These are phyloP conservation scores for Leishmania amazonensis DNA, from an alignment of 208 protist genomes.

Conservation along the genomic window DNA sequence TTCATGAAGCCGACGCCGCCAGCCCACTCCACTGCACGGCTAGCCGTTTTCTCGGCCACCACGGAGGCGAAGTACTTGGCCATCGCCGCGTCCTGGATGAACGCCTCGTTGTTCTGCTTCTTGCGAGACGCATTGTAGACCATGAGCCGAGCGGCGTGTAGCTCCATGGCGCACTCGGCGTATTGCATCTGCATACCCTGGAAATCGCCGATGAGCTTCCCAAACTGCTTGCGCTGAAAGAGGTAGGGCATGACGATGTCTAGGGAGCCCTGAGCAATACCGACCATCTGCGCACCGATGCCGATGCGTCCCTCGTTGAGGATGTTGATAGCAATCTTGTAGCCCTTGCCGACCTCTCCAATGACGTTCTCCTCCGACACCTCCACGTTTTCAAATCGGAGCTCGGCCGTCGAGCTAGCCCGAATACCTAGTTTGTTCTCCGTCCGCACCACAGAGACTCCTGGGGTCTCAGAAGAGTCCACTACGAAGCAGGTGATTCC, in stretches of 20 bases:
- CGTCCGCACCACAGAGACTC: conserved; percentile 92
- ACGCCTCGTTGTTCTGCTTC: conserved; percentile 81
- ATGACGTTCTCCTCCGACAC: conserved; percentile 79
- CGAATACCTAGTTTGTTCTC: conserved; percentile 96
- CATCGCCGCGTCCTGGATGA: conserved; percentile 95
- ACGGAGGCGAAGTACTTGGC: conserved; percentile 93
- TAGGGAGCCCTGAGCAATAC: conserved; percentile 86
- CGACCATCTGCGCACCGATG: conserved; percentile 95
- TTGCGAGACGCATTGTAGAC: conserved; percentile 94
- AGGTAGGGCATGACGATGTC: conserved; percentile 84
- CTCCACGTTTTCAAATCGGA: conserved; percentile 91
- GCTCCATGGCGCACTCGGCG: conserved; percentile 70
- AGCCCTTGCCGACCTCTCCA: conserved; percentile 93
- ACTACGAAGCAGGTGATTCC: conserved; percentile 97
- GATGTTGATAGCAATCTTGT: conserved; percentile 94
- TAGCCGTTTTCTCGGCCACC: conserved; percentile 85
- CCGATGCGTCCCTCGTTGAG: conserved; percentile 96
- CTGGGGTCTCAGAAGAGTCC: conserved; percentile 76
- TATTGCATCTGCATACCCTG: conserved; percentile 96
- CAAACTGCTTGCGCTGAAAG: conserved; percentile 95
- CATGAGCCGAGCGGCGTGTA: conserved; percentile 83
- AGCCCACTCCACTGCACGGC: conserved; percentile 91
- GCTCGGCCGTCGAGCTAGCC: conserved; percentile 95
- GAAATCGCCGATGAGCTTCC: conserved; percentile 87
- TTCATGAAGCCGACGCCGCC: conserved; percentile 97